Conservation (phyloP, 2,329 filamentous ascomycete genomes). For the Xylaria hypoxylon region DNA sequence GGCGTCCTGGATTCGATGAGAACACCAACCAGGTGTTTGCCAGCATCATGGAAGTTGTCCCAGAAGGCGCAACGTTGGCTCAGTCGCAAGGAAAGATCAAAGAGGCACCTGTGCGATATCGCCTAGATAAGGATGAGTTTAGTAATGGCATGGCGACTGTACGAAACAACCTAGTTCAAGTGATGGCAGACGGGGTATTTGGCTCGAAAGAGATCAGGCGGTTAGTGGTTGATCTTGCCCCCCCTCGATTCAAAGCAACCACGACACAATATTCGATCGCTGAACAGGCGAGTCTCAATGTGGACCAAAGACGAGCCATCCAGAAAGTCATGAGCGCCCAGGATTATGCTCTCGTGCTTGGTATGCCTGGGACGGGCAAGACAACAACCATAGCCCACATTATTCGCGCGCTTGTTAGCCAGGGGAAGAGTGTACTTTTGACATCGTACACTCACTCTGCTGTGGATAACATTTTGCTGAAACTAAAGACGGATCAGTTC, state of each 20-base stretch:
- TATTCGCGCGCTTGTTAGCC: constrained; percentile 86
- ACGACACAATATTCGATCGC: constrained; percentile 73
- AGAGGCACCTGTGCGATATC: constrained; percentile 74
- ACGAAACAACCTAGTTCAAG: constrained; percentile 90
- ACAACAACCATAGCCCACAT: constrained; percentile 99
- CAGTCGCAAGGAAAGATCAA: constrained; percentile 65
- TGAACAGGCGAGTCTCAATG: constrained; percentile 77
- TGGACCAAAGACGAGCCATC: constrained; percentile 87
- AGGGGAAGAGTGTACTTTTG: constrained; percentile 91
- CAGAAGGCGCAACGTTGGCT: constrained; percentile 64
- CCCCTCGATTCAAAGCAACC: constrained; percentile 77
- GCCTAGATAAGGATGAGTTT: constrained; percentile 97
- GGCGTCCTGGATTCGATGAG: constrained; percentile 79
- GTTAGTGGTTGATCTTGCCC: constrained; percentile 80
- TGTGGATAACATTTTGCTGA: constrained; percentile 96
- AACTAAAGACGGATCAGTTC: constrained; percentile 82
- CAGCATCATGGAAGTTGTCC: constrained; percentile 88
- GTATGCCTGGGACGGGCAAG: constrained; percentile 98
- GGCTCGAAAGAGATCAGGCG: constrained; percentile 78
- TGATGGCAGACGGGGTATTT: constrained; percentile 84
- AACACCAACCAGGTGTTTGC: constrained; percentile 84
- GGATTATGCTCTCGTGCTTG: constrained; percentile 96
- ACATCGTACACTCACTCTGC: constrained; percentile 98
- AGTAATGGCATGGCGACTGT: constrained; percentile 97
- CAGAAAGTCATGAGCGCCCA: constrained; percentile 95